Evolutionary conservation across 805 yeast genomes (phyloP).

Genomic region (Pichia exigua): DNA sequence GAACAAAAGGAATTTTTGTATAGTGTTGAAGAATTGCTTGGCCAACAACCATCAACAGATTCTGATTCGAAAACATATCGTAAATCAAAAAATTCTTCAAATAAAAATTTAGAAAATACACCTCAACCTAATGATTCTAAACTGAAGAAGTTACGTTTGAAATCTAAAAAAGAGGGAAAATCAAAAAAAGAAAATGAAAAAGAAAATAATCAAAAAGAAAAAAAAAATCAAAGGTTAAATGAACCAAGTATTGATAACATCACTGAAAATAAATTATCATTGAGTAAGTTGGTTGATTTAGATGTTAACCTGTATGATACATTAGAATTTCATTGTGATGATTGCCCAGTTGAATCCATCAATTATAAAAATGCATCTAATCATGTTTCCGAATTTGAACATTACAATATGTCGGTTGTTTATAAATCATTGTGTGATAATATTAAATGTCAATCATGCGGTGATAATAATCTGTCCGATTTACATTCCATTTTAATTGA

Average conservation of each 20-base stretch:
- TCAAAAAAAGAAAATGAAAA: background rate
- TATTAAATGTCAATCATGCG: slow-evolving; percentile 9
- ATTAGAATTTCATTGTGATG: slow-evolving; percentile 2
- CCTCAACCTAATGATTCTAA: background rate
- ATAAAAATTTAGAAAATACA: background rate
- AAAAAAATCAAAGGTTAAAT: background rate
- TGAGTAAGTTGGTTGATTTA: background rate
- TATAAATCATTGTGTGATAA: background rate
- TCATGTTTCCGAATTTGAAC: slow-evolving; percentile 1
- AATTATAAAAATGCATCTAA: background rate
- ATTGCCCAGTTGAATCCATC: slow-evolving; percentile 5
- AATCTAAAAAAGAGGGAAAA: background rate
- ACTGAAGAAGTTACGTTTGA: background rate
- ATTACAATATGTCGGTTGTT: background rate
- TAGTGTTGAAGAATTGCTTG: background rate
- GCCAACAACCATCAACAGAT: background rate
- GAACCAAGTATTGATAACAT: background rate
- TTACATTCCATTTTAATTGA: background rate
- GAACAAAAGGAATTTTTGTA: background rate
- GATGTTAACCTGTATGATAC: background rate
- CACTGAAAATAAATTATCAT: background rate
- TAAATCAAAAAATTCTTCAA: background rate
- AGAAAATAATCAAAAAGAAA: background rate
- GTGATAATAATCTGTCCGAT: background rate
- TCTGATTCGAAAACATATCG: background rate